Evolutionary conservation across 2,329 filamentous ascomycete genomes (phyloP).

Genomic region (Fusarium foetens): DNA sequence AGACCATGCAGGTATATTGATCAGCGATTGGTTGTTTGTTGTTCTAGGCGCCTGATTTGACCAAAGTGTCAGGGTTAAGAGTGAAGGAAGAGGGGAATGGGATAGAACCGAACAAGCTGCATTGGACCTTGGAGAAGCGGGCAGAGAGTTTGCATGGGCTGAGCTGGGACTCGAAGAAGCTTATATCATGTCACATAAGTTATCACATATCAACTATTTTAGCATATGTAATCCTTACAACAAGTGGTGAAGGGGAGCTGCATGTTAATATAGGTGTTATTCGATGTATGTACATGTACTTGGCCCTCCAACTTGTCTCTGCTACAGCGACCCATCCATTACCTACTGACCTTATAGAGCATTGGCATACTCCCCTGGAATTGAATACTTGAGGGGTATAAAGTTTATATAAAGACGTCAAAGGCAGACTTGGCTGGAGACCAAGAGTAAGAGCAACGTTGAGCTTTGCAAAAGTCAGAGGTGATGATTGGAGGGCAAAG

Average conservation of each 20-base stretch:
- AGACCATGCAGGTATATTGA: conserved; percentile 13
- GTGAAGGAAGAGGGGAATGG: conserved; percentile 18
- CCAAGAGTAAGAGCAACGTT: not conserved
- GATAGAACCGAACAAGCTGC: conserved; percentile 1
- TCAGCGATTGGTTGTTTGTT: conserved; percentile 19
- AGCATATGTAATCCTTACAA: not conserved
- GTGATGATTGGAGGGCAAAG: conserved; percentile 3
- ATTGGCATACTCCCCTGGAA: too few relatives aligned
- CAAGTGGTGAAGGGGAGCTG: not conserved
- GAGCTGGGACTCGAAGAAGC: not conserved
- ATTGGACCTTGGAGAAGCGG: conserved; percentile 6
- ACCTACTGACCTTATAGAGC: not conserved
- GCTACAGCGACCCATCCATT: not conserved
- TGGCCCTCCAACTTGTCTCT: not conserved
- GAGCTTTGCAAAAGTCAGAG: not conserved
- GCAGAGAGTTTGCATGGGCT: not conserved
- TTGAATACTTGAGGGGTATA: not conserved
- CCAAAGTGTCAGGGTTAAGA: conserved; percentile 13
- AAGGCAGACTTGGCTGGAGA: not conserved
- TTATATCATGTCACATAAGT: not conserved
- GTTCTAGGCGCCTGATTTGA: conserved; percentile 14
- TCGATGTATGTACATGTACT: not conserved
- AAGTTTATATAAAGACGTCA: not conserved
- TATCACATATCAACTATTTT: not conserved
- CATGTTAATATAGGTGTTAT: not conserved